Base-by-base conservation (phyloP, 345 rosid species). In the Salix arbutifolia region DNA sequence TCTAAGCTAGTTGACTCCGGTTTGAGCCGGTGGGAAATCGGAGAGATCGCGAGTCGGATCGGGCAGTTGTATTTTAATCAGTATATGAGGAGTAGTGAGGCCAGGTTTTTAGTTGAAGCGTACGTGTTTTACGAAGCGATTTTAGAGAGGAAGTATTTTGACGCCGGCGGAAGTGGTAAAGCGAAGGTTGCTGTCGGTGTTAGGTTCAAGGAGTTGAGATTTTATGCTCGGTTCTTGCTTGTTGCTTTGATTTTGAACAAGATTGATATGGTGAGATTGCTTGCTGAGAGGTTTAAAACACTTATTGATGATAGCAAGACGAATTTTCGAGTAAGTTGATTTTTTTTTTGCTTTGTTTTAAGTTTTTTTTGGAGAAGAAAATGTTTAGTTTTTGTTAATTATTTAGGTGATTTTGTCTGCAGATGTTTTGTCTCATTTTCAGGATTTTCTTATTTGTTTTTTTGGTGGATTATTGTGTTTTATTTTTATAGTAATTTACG, bases 11-110 rank as follows among this genome's bases (percentile, higher is more conserved):
- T 96, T 4, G 87, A 81, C 7, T 79, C 93, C n/a, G 99, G 99
- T 28, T 81, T 94, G 71, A 88, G 89, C 81, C 92, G 99, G 17
- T 96, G 97, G 97, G 99, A 96, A 83, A 94, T 96, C 73, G 99
- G 99, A 38, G 97, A 96, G 91, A 92, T 96, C 90, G 99, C 99
- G 16, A 89, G 98, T 83, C 95, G 99, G 83, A 96, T 96, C 90
- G 98, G 98, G 35, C 99, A 96, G 91, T 90, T 96, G 38, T 96
- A 96, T 85, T 96, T 87, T 81, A 86, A 84, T 74, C 99, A 92
- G 88, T 96, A 94, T 83, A 91, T 87, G 97, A 89, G 99, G 82
- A 92, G 93, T 4, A 92, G 97, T 85, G 94, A 94, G 79, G 88
- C 90, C 44, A 83, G 95, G 85, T 96, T 94, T 38, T 87, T 96